phyloP scores from a whole-genome alignment of 495 filamentous ascomycete species.

The Daldinia grandis region DNA sequence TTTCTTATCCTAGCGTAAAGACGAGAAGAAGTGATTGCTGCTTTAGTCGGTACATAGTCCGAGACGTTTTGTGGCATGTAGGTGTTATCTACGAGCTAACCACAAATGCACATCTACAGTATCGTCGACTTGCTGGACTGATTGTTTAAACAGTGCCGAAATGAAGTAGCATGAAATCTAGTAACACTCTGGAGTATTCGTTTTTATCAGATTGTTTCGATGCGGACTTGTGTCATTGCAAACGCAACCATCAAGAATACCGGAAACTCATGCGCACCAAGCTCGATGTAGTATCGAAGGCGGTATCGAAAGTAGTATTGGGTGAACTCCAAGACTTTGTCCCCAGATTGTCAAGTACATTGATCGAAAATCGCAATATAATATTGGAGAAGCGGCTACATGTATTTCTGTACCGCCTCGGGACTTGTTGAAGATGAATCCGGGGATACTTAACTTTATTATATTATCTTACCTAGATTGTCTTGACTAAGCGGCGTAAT shows the following conservation, averaged over 20 bases:
- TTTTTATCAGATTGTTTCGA: slow-evolving; percentile 10
- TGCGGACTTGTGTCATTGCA: slow-evolving; percentile 2
- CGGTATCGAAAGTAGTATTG: not conserved
- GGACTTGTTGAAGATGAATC: slow-evolving; percentile 30
- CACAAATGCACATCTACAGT: not conserved
- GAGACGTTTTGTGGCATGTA: slow-evolving; percentile 9
- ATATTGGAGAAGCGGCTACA: slow-evolving; percentile 22
- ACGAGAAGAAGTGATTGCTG: not conserved
- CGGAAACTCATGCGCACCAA: not conserved
- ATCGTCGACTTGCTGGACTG: not conserved
- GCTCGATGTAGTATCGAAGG: slow-evolving; percentile 19
- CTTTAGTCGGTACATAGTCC: not conserved
- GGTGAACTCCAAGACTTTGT: slow-evolving; percentile 15
- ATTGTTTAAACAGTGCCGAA: not conserved
- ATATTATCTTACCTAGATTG: slow-evolving; percentile 25
- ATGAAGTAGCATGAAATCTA: slow-evolving; percentile 7
- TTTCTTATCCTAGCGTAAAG: not conserved
- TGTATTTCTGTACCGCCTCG: slow-evolving; percentile 8
- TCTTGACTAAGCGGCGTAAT: slow-evolving; percentile 3
- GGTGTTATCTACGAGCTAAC: not conserved
- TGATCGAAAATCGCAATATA: slow-evolving; percentile 27
- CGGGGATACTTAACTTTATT: slow-evolving; percentile 25
- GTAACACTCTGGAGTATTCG: slow-evolving; percentile 1
- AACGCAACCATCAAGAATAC: slow-evolving; percentile 5
- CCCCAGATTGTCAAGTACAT: slow-evolving; percentile 8